These are phyloP conservation scores for Stromatinia cepivora DNA, from an alignment of 2,329 filamentous ascomycete genomes.

Conservation along the genomic window DNA sequence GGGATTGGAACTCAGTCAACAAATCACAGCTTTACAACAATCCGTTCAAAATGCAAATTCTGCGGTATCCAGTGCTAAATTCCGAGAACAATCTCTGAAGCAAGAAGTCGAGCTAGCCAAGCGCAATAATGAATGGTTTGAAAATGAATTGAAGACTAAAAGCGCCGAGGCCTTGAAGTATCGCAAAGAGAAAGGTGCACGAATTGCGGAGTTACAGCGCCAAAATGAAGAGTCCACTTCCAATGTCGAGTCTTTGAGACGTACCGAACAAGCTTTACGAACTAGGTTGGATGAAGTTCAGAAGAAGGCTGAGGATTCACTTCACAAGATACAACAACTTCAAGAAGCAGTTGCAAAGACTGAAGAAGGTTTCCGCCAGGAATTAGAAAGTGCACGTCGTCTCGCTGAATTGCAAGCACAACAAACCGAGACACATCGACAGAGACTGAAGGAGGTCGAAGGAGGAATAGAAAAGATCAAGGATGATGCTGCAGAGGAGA, in stretches of 20 bases:
- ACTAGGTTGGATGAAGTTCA: slow-evolving; percentile 81
- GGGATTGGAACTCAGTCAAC: slow-evolving; percentile 77
- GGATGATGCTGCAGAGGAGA: slow-evolving; percentile 62
- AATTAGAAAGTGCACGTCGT: slow-evolving; percentile 77
- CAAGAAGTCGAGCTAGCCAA: slow-evolving; percentile 88
- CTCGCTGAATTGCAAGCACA: slow-evolving; percentile 81
- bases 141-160: slow-evolving; percentile 88
- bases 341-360: slow-evolving; percentile 78
- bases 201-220: slow-evolving; percentile 84
- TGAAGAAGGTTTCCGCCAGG: slow-evolving; percentile 84
- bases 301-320: slow-evolving; percentile 80
- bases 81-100: slow-evolving; percentile 84
- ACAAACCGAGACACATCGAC: slow-evolving; percentile 69
- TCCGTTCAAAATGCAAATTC: slow-evolving; percentile 79
- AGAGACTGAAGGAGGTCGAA: slow-evolving; percentile 69
- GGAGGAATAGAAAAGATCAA: slow-evolving; percentile 57
- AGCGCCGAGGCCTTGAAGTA: slow-evolving; percentile 83
- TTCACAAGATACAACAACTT: slow-evolving; percentile 79
- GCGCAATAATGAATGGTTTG: slow-evolving; percentile 90
- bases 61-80: slow-evolving; percentile 77
- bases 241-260: slow-evolving; percentile 73
- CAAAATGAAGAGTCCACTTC: slow-evolving; percentile 82
- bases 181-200: slow-evolving; percentile 90
- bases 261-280: slow-evolving; percentile 77
- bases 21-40: slow-evolving; percentile 80